A percentile compares a stretch with the other conserved stretches of the same genome.
Evolutionary conservation across 2,329 filamentous ascomycete species (phyloP).

Genomic region (Colletotrichum simmondsii): DNA sequence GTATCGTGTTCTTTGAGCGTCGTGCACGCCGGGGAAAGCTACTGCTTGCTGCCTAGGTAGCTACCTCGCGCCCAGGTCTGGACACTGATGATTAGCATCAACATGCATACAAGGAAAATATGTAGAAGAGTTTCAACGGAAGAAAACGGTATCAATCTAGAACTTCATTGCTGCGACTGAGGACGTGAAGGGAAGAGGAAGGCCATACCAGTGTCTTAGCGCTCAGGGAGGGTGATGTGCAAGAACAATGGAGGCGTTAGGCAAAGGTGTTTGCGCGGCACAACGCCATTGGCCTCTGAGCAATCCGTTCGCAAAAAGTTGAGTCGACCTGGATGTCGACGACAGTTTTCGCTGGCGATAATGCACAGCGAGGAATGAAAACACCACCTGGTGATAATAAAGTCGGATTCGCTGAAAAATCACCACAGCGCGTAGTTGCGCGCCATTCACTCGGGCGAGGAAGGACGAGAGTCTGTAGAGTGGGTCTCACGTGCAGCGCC

Average conservation of each 20-base stretch:
- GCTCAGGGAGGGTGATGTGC: constrained; percentile 21
- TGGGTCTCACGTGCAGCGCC: constrained; percentile 37
- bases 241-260: constrained; percentile 31
- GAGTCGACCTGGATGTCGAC: background rate
- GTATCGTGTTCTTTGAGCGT: constrained; percentile 20
- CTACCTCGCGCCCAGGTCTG: background rate
- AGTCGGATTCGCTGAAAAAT: constrained; percentile 32
- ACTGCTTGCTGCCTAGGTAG: constrained; percentile 3
- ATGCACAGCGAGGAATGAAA: constrained; percentile 5
- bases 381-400: constrained; percentile 14
- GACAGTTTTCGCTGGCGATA: constrained; percentile 13
- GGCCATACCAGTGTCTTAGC: constrained; percentile 20
- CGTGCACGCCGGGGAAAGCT: constrained; percentile 12
- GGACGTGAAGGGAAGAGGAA: constrained; percentile 4
- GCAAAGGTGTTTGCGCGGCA: constrained; percentile 4
- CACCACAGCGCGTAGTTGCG: constrained; percentile 31
- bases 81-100: background rate
- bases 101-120: background rate
- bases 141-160: background rate
- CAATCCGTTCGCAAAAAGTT: constrained; percentile 4
- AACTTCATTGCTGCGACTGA: background rate
- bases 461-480: constrained; percentile 26
- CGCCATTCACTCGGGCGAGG: constrained; percentile 27
- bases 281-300: constrained; percentile 19
- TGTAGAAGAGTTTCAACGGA: background rate